Percentiles rank a stretch among this genome's conserved stretches.
phyloP scores from a whole-genome alignment of 495 filamentous ascomycete species.

The Penicillium cosmopolitanum region DNA sequence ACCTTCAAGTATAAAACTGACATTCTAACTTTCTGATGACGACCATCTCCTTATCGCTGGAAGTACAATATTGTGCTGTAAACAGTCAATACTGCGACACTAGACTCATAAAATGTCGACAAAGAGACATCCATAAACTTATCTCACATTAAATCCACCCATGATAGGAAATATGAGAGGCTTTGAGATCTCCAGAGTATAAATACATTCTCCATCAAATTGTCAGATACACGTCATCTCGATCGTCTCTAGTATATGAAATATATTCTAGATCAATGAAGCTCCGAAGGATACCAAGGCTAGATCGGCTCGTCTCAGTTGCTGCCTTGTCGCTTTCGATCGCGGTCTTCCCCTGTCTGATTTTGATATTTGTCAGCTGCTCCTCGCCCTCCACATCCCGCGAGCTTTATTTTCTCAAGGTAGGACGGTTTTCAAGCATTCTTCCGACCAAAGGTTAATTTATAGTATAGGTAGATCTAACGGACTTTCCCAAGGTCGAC shows the following conservation, averaged over 20 bases:
- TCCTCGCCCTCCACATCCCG: slow-evolving; percentile 4
- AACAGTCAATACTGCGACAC: too few relatives aligned
- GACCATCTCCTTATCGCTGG: too few relatives aligned
- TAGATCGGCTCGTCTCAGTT: neutral
- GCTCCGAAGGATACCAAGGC: neutral
- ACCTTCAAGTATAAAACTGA: too few relatives aligned
- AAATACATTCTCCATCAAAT: neutral
- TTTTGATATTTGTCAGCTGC: slow-evolving; percentile 10
- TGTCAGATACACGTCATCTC: neutral
- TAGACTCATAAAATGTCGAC: too few relatives aligned
- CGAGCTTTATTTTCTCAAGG: slow-evolving; percentile 11
- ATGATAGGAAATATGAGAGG: too few relatives aligned
- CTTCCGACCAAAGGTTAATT: neutral
- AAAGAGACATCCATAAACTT: neutral
- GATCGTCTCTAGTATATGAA: neutral
- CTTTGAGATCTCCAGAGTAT: neutral
- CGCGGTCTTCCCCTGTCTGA: slow-evolving; percentile 4
- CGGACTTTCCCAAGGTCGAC: slow-evolving; percentile 1
- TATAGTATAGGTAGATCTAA: slow-evolving; percentile 8
- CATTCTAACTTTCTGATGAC: too few relatives aligned
- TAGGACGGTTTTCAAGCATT: neutral
- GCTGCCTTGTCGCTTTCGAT: slow-evolving; percentile 7
- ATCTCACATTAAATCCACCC: neutral
- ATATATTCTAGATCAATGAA: neutral
- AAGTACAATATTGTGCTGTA: too few relatives aligned